Conservation (phyloP, 768 basidiomycete species). For the Tylopilus sp. region DNA sequence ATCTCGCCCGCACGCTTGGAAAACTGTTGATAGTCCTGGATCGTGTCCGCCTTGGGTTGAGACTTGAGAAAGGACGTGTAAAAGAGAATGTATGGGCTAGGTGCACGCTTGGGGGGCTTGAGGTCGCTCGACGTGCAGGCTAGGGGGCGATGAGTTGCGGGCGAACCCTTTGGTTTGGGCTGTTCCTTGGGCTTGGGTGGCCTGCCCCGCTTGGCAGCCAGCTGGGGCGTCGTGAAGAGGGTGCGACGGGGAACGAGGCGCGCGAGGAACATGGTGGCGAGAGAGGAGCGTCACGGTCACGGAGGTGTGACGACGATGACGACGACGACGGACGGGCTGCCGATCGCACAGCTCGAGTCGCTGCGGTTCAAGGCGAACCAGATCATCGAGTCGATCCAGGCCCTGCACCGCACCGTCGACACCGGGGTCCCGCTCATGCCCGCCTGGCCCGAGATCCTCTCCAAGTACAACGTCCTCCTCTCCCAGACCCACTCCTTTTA, state of each 20-base stretch:
- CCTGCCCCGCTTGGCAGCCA: constrained; percentile 12
- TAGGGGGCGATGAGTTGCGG: constrained; percentile 8
- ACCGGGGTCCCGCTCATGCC: constrained; percentile 63
- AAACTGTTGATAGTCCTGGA: not conserved
- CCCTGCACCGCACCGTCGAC: constrained; percentile 62
- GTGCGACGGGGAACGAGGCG: constrained; percentile 23
- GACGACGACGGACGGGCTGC: constrained; percentile 34
- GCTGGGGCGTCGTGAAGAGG: constrained; percentile 21
- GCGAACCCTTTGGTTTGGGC: not conserved
- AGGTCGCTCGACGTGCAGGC: constrained; percentile 14
- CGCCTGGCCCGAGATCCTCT: constrained; percentile 81
- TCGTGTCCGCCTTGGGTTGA: not conserved
- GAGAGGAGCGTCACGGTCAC: constrained; percentile 13
- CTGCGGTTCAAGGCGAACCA: constrained; percentile 73
- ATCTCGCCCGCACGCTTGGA: constrained; percentile 21
- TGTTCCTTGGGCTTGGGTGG: not conserved
- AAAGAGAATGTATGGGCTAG: constrained; percentile 27
- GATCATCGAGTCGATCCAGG: constrained; percentile 73
- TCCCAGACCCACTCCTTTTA: constrained; percentile 81
- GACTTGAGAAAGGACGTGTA: constrained; percentile 11
- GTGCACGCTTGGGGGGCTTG: constrained; percentile 29
- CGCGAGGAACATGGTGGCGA: constrained; percentile 11
- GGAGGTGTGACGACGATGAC: not conserved
- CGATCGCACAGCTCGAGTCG: constrained; percentile 71
- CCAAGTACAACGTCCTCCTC: constrained; percentile 81